Conservation (phyloP, 768 basidiomycete species). For the Glaciozyma martinii region DNA sequence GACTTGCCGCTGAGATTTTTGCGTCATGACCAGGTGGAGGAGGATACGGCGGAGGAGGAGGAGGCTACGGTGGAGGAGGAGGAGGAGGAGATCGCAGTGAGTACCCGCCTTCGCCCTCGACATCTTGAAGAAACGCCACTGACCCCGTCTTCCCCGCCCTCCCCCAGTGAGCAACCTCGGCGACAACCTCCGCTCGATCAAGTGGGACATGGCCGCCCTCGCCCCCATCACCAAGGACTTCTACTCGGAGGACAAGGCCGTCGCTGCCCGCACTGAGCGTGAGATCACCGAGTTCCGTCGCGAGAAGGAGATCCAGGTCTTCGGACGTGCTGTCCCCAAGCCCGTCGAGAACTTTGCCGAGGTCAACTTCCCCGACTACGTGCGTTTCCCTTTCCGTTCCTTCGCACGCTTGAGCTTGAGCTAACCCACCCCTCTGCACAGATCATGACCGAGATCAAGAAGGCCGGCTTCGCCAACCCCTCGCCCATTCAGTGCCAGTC, state of each 20-base stretch:
- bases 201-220: not conserved
- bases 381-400: not conserved
- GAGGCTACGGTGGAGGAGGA: no score
- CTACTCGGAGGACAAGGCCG: conserved; percentile 66
- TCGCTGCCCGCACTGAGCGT: conserved; percentile 63
- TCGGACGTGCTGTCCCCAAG: conserved; percentile 77
- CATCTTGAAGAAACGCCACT: no score
- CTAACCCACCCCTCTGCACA: conserved; percentile 58
- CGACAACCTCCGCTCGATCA: not conserved
- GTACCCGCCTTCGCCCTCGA: no score
- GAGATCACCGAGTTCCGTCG: conserved; percentile 84
- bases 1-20: no score
- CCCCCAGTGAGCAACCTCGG: not conserved
- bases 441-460: conserved; percentile 52
- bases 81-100: no score
- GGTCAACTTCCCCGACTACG: conserved; percentile 16
- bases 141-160: no score
- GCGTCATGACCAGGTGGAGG: no score
- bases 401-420: no score
- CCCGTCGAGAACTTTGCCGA: conserved; percentile 93
- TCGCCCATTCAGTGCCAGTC: conserved; percentile 98
- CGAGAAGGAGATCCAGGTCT: conserved; percentile 81
- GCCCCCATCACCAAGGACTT: not conserved
- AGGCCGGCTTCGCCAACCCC: conserved; percentile 77
- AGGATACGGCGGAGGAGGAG: no score